Conservation (phyloP, 2,329 filamentous ascomycete genomes). For the Cladosporium sp. region DNA sequence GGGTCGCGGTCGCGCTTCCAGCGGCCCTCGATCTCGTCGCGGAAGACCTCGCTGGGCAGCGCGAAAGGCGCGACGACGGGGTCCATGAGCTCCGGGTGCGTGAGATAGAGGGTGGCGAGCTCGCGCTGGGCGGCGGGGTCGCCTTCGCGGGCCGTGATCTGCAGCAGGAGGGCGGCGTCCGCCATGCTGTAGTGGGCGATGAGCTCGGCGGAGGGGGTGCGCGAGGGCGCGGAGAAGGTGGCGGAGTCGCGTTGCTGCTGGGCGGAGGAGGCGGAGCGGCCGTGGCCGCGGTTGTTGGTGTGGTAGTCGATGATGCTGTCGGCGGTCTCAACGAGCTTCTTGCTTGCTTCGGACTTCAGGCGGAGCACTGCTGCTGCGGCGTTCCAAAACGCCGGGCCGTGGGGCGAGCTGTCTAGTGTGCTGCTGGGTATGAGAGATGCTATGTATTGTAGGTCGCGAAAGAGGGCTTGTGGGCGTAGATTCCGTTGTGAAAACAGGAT, state of each 20-base stretch:
- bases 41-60: constrained; percentile 82
- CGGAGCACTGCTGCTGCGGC: constrained; percentile 81
- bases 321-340: constrained; percentile 72
- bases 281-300: constrained; percentile 53
- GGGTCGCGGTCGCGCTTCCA: constrained; percentile 53
- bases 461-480: constrained; percentile 42
- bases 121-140: constrained; percentile 84
- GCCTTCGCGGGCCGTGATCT: constrained; percentile 89
- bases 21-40: constrained; percentile 71
- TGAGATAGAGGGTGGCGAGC: constrained; percentile 86
- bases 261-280: constrained; percentile 25
- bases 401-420: constrained; percentile 52
- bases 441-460: constrained; percentile 49
- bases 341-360: constrained; percentile 80
- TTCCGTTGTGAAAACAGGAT: constrained; percentile 39
- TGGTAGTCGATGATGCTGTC: constrained; percentile 64
- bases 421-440: constrained; percentile 54
- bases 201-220: constrained; percentile 21
- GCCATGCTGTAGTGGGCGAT: constrained; percentile 63
- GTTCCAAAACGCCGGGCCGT: constrained; percentile 80
- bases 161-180: constrained; percentile 83
- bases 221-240: constrained; percentile 23
- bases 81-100: constrained; percentile 76
- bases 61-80: constrained; percentile 77
- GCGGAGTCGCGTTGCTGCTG: constrained; percentile 29